Evolutionary conservation across 495 filamentous ascomycete genomes (phyloP), one percentile per base, ranked within the genome.

Genomic region (Penicillium pancosmium): DNA sequence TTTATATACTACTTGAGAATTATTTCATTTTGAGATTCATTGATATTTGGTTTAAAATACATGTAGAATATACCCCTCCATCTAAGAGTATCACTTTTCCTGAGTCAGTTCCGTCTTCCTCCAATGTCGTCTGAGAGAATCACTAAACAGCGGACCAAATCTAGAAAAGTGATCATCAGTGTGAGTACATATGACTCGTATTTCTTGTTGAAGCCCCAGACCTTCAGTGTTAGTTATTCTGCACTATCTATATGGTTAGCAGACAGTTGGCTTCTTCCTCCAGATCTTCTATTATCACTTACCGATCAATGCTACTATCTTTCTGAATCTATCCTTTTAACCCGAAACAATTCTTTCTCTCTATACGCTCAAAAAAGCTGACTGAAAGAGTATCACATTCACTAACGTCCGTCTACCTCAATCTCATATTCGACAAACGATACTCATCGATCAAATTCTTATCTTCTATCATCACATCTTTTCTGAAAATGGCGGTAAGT

Each of bases 101-200:
- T 43, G 40, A 18, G 40, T 43, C n/a, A 43, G 40, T 43, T 43
- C 40, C 40, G 40, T 43, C 40, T 16, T 43, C 40, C 40, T 43
- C 40, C 40, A 43, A 43, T 1, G 40, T 43, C 40, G n/a, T 43
- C 40, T 16, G 40, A 43, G 40, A 43, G 40, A 43, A 43, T 43
- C 40, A 43, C 40, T 43, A 43, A 43, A 43, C 40, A 43, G 40
- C 40, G 40, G 40, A 18, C 13, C 40, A 43, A 2, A 43, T 43
- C 40, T 43, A 43, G 40, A 43, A 43, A 43, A 43, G 40, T 43
- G 40, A 43, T 43, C 40, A 43, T 43, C 40, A 43, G n/a, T 43
- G 40, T 43, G 40, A 43, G 40, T 43, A 43, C 40, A 43, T 43
- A 43, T 43, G 40, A 43, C 40, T 43, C 40, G 40, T 43, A 43